Percentiles rank a stretch among this genome's conserved stretches.
These are phyloP conservation scores for Neolentinus lepideus DNA, from an alignment of 1,284 basidiomycete genomes.

Conservation along the genomic window DNA sequence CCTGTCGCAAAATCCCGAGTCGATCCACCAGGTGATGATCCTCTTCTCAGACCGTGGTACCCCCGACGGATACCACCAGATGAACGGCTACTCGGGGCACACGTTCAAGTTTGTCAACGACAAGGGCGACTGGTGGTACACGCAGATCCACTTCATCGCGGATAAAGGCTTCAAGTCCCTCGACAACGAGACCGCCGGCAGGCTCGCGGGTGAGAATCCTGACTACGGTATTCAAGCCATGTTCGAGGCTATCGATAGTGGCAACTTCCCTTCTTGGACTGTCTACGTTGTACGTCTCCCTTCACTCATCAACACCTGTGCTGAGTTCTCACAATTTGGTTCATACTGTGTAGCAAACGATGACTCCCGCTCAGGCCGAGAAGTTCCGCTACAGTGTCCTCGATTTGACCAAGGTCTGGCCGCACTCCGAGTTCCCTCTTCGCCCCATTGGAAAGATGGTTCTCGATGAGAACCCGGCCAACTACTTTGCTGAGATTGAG, in stretches of 20 bases:
- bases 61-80: slow-evolving; percentile 74
- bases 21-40: slow-evolving; percentile 86
- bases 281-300: slow-evolving; percentile 53
- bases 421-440: slow-evolving; percentile 81
- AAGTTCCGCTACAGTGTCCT: slow-evolving; percentile 83
- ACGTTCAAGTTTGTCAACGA: slow-evolving; percentile 87
- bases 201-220: slow-evolving; percentile 68
- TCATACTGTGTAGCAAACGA: slow-evolving; percentile 58
- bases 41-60: slow-evolving; percentile 90
- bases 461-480: slow-evolving; percentile 80
- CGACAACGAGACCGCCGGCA: slow-evolving; percentile 44
- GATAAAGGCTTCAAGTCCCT: slow-evolving; percentile 79
- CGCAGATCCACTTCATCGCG: slow-evolving; percentile 73
- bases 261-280: slow-evolving; percentile 76
- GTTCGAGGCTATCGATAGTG: slow-evolving; percentile 75
- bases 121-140: slow-evolving; percentile 78
- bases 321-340: slow-evolving; percentile 4
- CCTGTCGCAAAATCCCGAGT: slow-evolving; percentile 86
- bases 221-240: slow-evolving; percentile 77
- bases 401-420: slow-evolving; percentile 90
- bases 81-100: slow-evolving; percentile 92
- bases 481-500: slow-evolving; percentile 85
- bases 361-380: slow-evolving; percentile 89
- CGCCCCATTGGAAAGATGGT: slow-evolving; percentile 81
- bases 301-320: neutral